Base-by-base conservation (phyloP, 768 basidiomycete species). In the Rhizopogon salebrosus region DNA sequence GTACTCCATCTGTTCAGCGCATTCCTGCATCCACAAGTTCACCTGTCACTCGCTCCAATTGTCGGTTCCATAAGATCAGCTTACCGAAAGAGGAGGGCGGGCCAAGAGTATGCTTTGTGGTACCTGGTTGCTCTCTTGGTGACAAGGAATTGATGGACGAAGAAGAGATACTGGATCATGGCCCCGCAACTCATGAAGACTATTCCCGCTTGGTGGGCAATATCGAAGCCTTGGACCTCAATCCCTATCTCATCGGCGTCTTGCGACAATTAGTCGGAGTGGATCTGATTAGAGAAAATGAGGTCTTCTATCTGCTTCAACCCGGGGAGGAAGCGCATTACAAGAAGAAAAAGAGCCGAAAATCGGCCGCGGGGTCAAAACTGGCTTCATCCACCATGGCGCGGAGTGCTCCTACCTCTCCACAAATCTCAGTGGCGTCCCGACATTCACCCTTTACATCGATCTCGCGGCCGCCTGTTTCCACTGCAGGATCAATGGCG, bases 61-160 rank as follows among this genome's bases (percentile, higher is more conserved):
- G 86, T 58, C 80, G 82, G 37, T 88, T 82, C 64, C 84, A 83
- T 61, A 80, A 77, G 54, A 83, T 88, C 60, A 83, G 82, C 56
- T 63, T 88, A 20, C 84, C 83, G 1, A 70, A 68, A 36, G 76
- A 78, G 51, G 80, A 82, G 49, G 71, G 72, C 27, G 76, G 77
- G 4, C 74, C 72, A 29, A 78, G 80, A 6, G 68, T 83, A n/a
- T 75, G 60, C 57, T 88, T 88, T 67, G 73, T 86, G 27, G 82
- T 86, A 5, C 86, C 86, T 0, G 84, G 84, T 1, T 88, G 86
- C 57, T 80, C 84, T 6, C 74, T 88, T 38, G 75, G 74, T 27
- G 75, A 87, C 58, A 59, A 60, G 35, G 75, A 80, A 54, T 63
- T 86, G 45, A 84, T 87, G 69, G 64, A 75, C 27, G 58, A 67